Evolutionary conservation across 305 asterid species (phyloP).

Genomic region (Fraxinus sp.): DNA sequence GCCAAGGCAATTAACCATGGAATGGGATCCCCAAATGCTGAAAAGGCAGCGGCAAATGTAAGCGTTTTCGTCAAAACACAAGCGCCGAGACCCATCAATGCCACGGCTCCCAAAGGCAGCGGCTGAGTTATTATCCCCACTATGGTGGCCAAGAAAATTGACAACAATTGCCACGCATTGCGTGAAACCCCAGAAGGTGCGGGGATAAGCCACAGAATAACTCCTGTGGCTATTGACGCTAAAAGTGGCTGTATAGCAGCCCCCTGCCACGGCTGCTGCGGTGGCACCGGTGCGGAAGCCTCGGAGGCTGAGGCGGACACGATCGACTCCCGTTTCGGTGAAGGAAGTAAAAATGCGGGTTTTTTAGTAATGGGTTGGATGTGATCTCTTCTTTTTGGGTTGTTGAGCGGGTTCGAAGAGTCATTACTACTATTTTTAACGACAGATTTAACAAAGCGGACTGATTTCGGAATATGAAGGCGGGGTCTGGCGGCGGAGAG

Average conservation of each 20-base stretch:
- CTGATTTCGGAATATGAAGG: neutral
- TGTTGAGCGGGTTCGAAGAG: neutral
- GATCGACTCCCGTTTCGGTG: neutral
- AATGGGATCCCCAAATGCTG: neutral
- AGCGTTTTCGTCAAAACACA: neutral
- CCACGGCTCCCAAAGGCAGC: neutral
- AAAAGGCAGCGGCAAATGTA: neutral
- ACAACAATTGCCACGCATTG: neutral
- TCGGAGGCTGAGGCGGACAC: neutral
- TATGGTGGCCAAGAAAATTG: neutral
- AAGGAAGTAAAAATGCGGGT: neutral
- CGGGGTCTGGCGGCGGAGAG: neutral
- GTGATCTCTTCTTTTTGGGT: neutral
- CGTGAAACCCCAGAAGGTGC: neutral
- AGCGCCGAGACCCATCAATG: neutral
- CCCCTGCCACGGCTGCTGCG: neutral
- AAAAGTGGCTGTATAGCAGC: neutral
- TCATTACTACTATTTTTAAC: neutral
- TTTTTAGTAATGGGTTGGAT: neutral
- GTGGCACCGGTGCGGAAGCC: neutral
- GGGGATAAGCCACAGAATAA: neutral
- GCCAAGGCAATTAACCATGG: neutral
- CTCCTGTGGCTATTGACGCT: neutral
- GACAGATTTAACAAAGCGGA: neutral
- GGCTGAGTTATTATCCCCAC: neutral